A percentile compares a stretch with the other conserved stretches of the same genome.
These are phyloP conservation scores for Daldinia vernicosa DNA, from an alignment of 495 filamentous ascomycete genomes.

Conservation along the genomic window DNA sequence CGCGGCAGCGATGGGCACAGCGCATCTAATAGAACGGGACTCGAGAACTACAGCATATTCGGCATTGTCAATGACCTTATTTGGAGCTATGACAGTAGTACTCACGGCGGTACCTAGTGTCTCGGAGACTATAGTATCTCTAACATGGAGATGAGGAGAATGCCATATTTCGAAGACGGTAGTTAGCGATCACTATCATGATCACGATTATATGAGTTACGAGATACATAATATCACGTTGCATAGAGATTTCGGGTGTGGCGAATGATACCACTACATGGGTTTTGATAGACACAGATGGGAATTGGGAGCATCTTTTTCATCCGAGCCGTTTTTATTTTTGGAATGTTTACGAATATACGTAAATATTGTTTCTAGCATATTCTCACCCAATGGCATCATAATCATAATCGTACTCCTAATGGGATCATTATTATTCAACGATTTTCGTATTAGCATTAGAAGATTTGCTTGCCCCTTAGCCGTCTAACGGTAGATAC, in stretches of 20 bases:
- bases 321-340: background rate
- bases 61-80: constrained; percentile 58
- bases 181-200: constrained; percentile 14
- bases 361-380: background rate
- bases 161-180: background rate
- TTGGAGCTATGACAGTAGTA: constrained; percentile 59
- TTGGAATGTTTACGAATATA: constrained; percentile 12
- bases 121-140: constrained; percentile 11
- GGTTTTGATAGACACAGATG: constrained; percentile 7
- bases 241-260: constrained; percentile 24
- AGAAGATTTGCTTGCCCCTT: background rate
- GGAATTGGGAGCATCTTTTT: background rate
- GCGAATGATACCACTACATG: constrained; percentile 36
- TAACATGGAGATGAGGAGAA: constrained; percentile 17
- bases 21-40: constrained; percentile 56
- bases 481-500: background rate
- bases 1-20: constrained; percentile 61
- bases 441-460: background rate
- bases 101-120: constrained; percentile 47
- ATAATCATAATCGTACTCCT: constrained; percentile 5
- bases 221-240: constrained; percentile 20
- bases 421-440: constrained; percentile 25
- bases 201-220: constrained; percentile 19
- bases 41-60: constrained; percentile 59
- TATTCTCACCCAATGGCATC: constrained; percentile 4